Evolutionary conservation across 805 yeast species (phyloP).

Genomic region (Starmerella asiatica): DNA sequence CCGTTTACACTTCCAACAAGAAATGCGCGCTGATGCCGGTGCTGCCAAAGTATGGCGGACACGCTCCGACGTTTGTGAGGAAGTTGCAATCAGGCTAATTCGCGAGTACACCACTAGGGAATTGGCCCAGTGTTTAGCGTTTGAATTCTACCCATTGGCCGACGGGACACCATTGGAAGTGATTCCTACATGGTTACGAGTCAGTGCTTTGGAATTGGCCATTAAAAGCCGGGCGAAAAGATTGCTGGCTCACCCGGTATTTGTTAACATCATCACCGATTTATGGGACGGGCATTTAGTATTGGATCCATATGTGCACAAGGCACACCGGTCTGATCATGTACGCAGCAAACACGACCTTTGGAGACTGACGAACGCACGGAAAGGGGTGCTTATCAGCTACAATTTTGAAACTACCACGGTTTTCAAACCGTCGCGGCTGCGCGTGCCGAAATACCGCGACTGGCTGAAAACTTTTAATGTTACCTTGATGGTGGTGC

Average conservation of each 20-base stretch:
- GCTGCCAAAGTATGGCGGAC: constrained; percentile 29
- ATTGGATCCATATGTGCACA: constrained; percentile 29
- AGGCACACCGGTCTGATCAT: constrained; percentile 24
- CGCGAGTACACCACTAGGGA: constrained; percentile 32
- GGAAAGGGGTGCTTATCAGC: constrained; percentile 28
- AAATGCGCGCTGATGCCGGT: constrained; percentile 25
- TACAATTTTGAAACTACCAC: constrained; percentile 28
- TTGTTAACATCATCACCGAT: constrained; percentile 35
- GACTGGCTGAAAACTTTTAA: constrained; percentile 25
- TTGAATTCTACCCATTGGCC: constrained; percentile 35
- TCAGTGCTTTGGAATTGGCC: constrained; percentile 37
- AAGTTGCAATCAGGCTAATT: constrained; percentile 38
- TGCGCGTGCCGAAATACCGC: constrained; percentile 30
- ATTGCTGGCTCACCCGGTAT: constrained; percentile 40
- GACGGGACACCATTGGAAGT: constrained; percentile 23
- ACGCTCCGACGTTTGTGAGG: constrained; percentile 40
- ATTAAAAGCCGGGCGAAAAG: constrained; percentile 40
- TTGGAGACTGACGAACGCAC: constrained; percentile 19
- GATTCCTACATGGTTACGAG: constrained; percentile 30
- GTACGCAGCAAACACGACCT: constrained; percentile 20
- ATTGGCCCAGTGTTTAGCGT: constrained; percentile 35
- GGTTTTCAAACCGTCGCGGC: constrained; percentile 28
- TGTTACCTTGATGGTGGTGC: constrained; percentile 24
- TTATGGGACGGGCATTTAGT: constrained; percentile 42
- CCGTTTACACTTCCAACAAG: constrained; percentile 29